phyloP scores from a whole-genome alignment of 2,329 filamentous ascomycete species.

The Colletotrichum sp. region DNA sequence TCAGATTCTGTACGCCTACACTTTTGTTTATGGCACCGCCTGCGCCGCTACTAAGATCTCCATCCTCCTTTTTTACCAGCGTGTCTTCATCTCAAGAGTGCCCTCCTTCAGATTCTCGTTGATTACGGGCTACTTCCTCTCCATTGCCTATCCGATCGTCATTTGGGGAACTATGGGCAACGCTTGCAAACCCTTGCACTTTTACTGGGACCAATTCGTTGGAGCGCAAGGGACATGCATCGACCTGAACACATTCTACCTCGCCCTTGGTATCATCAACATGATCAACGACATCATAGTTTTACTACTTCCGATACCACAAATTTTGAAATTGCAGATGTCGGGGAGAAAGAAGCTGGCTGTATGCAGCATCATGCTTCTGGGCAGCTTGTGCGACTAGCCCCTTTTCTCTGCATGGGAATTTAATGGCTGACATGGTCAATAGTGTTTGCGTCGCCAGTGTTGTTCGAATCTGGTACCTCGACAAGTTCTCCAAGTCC shows the following conservation, averaged over 20 bases:
- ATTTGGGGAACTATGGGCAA: constrained; percentile 18
- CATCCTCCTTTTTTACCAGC: constrained; percentile 21
- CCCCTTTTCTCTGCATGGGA: not conserved
- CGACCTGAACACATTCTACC: constrained; percentile 4
- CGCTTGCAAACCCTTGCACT: constrained; percentile 8
- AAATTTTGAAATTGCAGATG: constrained; percentile 19
- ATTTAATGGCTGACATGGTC: not conserved
- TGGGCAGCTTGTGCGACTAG: constrained; percentile 15
- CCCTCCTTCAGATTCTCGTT: not conserved
- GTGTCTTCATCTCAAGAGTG: constrained; percentile 4
- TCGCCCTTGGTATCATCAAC: constrained; percentile 15
- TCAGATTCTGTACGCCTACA: constrained; percentile 20
- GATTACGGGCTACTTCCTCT: not conserved
- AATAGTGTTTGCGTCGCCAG: constrained; percentile 11
- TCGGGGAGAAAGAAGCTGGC: constrained; percentile 6
- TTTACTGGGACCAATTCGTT: constrained; percentile 21
- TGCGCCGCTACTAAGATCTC: constrained; percentile 22
- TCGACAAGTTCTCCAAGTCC: constrained; percentile 3
- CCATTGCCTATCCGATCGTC: constrained; percentile 2
- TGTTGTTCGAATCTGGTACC: constrained; percentile 2
- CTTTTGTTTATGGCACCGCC: constrained; percentile 17
- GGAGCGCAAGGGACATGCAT: constrained; percentile 1
- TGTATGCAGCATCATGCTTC: constrained; percentile 13
- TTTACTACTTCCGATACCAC: constrained; percentile 12
- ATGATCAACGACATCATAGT: constrained; percentile 20